Evolutionary conservation across 2,329 filamentous ascomycete species (phyloP), one percentile per base, ranked within the genome.

Genomic region (Trichoderma gracile): DNA sequence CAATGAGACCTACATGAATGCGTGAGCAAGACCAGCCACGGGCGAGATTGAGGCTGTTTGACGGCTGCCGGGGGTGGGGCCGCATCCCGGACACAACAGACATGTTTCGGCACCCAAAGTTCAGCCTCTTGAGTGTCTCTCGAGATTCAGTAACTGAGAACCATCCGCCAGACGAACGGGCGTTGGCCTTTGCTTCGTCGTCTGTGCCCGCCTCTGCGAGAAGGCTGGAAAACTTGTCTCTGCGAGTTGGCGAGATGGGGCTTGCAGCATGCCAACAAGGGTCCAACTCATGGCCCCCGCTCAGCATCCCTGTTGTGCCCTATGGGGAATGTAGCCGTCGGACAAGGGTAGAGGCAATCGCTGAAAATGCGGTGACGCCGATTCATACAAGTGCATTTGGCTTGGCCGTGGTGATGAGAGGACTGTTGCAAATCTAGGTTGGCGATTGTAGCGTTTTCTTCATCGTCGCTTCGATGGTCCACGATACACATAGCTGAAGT

Each of bases 361-460:
- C 38, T 61, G 49, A 62, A 62, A 62, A 62, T 62, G 59, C 59
- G 59, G 59, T 62, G 59, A 62, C 59, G 59, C 59, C 59, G 59
- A 45, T 43, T 62, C 25, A 46, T 46, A 23, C 25, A 57, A 10
- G 27, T 19, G 21, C 6, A 19, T 40, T 30, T 46, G 14, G 3
- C 23, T 53, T 21, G n/a, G 49, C 19, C 10, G 15, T 45, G 49
- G 21, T 38, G 47, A 27, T 25, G 52, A 12, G 10, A 38, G 10
- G 10, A 38, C 10, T 9, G 10, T 14, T 38, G 33, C 12, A 8
- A 19, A 57, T n/a, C 33, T 23, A 1, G 23, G 23, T 40, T 8
- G 15, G 57, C 30, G 21, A 60, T 14, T 17, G 33, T 23, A n/a
- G n/a, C 14, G 27, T 12, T 25, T 49, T 7, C 17, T 23, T 15